These are phyloP conservation scores for Pholiota molesta DNA, from an alignment of 768 basidiomycete species.

Conservation along the genomic window DNA sequence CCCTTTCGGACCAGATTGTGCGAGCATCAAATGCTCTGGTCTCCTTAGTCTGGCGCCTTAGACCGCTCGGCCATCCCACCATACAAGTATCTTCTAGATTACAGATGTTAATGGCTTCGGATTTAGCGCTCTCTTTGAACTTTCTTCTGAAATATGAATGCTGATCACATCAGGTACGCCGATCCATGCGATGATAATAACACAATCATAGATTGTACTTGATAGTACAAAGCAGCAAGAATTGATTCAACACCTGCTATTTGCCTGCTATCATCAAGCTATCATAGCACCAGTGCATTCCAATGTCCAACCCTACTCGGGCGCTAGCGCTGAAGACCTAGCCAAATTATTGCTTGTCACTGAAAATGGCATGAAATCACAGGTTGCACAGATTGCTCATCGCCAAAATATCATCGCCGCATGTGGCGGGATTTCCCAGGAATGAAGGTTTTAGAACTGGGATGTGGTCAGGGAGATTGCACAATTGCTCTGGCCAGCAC, in stretches of 20 bases:
- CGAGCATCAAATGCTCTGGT: slow-evolving; percentile 24
- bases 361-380: slow-evolving; percentile 9
- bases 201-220: too few species aligned
- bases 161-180: too few species aligned
- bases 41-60: slow-evolving; percentile 88
- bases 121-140: too few species aligned
- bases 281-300: not conserved
- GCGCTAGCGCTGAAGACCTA: slow-evolving; percentile 6
- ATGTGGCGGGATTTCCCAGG: slow-evolving; percentile 12
- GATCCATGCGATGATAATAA: too few species aligned
- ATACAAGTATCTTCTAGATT: not conserved
- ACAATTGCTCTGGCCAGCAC: slow-evolving; percentile 14
- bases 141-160: too few species aligned
- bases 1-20: slow-evolving; percentile 39
- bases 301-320: not conserved
- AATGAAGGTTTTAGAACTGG: slow-evolving; percentile 12
- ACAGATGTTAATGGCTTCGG: too few species aligned
- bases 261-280: too few species aligned
- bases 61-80: slow-evolving; percentile 86
- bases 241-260: too few species aligned
- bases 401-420: slow-evolving; percentile 4
- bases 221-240: too few species aligned
- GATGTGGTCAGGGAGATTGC: slow-evolving; percentile 20
- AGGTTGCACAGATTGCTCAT: slow-evolving; percentile 12
- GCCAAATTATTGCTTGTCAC: slow-evolving; percentile 11